Percentiles rank a stretch among this genome's conserved stretches.
Conservation (phyloP, 306 rosid genomes). For the Ormosia semicastrata region DNA sequence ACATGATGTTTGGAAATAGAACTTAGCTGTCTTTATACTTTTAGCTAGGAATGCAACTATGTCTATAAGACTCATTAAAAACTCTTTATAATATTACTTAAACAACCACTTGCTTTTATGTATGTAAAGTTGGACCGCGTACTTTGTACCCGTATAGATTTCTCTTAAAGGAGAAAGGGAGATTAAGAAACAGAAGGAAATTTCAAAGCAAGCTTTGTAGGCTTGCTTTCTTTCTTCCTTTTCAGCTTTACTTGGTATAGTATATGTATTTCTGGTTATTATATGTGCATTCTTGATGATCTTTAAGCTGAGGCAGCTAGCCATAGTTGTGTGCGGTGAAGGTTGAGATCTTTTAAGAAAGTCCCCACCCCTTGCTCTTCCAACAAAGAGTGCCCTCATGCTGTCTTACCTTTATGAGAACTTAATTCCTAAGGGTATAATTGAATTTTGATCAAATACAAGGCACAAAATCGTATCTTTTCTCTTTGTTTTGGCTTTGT, state of each 20-base stretch:
- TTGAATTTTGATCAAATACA: constrained; percentile 11
- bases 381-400: constrained; percentile 56
- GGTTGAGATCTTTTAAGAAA: constrained; percentile 30
- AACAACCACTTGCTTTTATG: not conserved
- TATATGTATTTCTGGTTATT: not conserved
- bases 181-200: constrained; percentile 13
- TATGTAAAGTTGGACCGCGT: constrained; percentile 15
- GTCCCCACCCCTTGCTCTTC: constrained; percentile 1
- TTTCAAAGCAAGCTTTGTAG: constrained; percentile 29
- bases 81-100: not conserved
- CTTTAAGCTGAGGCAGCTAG: constrained; percentile 15
- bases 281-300: not conserved
- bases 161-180: not conserved
- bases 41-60: not conserved
- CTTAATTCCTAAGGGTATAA: constrained; percentile 33
- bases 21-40: not conserved
- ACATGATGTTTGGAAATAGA: not conserved
- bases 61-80: not conserved
- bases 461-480: constrained; percentile 5
- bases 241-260: constrained; percentile 12
- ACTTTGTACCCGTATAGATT: constrained; percentile 13
- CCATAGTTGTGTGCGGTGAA: not conserved
- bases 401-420: constrained; percentile 54
- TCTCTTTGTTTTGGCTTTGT: not conserved
- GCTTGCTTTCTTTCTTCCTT: constrained; percentile 21